phyloP scores from a whole-genome alignment of 768 basidiomycete species.

The Tephrocybe sp. region DNA sequence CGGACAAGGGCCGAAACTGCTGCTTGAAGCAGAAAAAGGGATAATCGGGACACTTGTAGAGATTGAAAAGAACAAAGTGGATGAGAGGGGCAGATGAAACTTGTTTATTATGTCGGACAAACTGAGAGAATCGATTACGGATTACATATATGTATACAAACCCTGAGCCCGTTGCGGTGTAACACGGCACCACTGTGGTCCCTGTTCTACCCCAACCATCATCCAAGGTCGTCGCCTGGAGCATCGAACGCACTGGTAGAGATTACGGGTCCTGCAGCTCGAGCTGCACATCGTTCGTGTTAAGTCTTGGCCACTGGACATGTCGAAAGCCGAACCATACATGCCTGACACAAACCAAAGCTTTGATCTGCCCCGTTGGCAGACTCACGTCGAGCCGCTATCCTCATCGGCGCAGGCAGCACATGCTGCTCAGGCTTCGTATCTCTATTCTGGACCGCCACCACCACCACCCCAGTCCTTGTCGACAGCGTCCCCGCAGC shows the following conservation, averaged over 20 bases:
- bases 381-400: constrained; percentile 58
- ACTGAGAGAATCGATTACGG: constrained; percentile 20
- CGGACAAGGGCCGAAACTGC: constrained; percentile 45
- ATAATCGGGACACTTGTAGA: constrained; percentile 47
- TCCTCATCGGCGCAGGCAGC: constrained; percentile 43
- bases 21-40: constrained; percentile 60
- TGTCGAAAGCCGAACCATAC: constrained; percentile 78
- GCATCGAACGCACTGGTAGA: constrained; percentile 5
- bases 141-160: constrained; percentile 13
- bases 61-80: constrained; percentile 14
- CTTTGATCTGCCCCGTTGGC: constrained; percentile 80
- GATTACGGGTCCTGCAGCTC: constrained; percentile 9
- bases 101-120: constrained; percentile 13
- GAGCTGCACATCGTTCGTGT: constrained; percentile 14
- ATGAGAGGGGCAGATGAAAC: constrained; percentile 14
- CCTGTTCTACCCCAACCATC: constrained; percentile 8
- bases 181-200: constrained; percentile 15
- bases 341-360: constrained; percentile 78
- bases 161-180: constrained; percentile 19
- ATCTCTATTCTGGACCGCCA: constrained; percentile 54
- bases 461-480: constrained; percentile 46
- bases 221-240: constrained; percentile 3
- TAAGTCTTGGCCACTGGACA: constrained; percentile 31
- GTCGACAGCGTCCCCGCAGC: constrained; percentile 39
- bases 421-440: constrained; percentile 53